Percentiles rank a stretch among this genome's conserved stretches.
Conservation (phyloP, 345 rosid genomes). For the Ricinus communis region DNA sequence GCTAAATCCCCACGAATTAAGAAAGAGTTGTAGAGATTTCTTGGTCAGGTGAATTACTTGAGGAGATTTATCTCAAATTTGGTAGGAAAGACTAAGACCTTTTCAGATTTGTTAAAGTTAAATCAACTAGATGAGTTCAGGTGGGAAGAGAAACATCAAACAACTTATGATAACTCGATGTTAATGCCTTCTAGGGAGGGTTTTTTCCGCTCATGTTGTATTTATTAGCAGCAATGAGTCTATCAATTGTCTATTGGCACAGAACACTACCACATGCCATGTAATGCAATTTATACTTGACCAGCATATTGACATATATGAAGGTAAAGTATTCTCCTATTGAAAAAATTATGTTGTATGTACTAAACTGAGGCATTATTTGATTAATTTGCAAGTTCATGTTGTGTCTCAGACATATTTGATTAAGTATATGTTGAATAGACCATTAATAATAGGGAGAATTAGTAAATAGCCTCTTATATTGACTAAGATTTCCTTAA, state of each 20-base stretch:
- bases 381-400: not conserved
- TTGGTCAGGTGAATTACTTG: not conserved
- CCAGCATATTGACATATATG: not conserved
- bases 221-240: not conserved
- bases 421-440: no score
- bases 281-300: not conserved
- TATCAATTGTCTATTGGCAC: not conserved
- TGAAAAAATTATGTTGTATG: not conserved
- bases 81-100: not conserved
- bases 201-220: not conserved
- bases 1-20: not conserved
- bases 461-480: no score
- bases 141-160: not conserved
- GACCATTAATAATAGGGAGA: no score
- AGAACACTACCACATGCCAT: not conserved
- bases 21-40: slow-evolving; percentile 1
- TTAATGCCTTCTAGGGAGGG: not conserved
- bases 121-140: not conserved
- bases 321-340: not conserved
- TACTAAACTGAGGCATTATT: not conserved
- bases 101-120: not conserved
- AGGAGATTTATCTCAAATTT: slow-evolving; percentile 4
- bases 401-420: not conserved
- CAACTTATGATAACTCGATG: not conserved
- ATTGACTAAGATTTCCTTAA: no score